Conservation (phyloP, 257 asterid species). For the Ophiorrhiza pumila region DNA sequence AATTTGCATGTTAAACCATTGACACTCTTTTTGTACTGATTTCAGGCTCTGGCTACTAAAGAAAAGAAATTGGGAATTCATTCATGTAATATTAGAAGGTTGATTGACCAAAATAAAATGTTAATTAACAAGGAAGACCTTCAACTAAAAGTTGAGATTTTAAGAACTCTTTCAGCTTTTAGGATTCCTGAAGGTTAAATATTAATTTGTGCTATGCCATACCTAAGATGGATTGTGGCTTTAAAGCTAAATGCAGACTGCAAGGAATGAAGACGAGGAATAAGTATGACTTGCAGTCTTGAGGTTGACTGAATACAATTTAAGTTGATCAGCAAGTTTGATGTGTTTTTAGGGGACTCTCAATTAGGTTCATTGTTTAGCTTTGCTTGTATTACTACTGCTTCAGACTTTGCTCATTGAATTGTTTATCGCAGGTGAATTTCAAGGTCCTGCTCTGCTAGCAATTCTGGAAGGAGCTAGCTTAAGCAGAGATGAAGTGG, state of each 20-base stretch:
- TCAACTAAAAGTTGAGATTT: neutral
- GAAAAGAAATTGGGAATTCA: neutral
- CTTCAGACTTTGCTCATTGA: slow-evolving; percentile 13
- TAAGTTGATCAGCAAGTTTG: neutral
- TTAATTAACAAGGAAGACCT: neutral
- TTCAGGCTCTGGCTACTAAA: neutral
- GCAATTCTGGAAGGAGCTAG: slow-evolving; percentile 83
- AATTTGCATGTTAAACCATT: neutral
- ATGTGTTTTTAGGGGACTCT: neutral
- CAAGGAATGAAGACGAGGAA: neutral
- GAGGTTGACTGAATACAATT: neutral
- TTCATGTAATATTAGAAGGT: neutral
- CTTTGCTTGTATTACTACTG: neutral
- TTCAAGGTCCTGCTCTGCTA: slow-evolving; percentile 94
- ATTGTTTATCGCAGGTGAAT: slow-evolving; percentile 63
- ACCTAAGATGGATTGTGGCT: neutral
- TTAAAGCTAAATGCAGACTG: neutral
- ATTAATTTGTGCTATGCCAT: neutral
- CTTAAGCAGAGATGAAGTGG: slow-evolving; percentile 86
- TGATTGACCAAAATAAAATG: neutral
- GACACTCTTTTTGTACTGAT: neutral
- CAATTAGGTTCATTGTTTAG: neutral
- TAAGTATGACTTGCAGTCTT: neutral
- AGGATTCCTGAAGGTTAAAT: neutral
- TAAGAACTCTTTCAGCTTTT: neutral